Base-by-base conservation (phyloP, 352 stramenopile genomes). In the Thraustochytrium striatum region DNA sequence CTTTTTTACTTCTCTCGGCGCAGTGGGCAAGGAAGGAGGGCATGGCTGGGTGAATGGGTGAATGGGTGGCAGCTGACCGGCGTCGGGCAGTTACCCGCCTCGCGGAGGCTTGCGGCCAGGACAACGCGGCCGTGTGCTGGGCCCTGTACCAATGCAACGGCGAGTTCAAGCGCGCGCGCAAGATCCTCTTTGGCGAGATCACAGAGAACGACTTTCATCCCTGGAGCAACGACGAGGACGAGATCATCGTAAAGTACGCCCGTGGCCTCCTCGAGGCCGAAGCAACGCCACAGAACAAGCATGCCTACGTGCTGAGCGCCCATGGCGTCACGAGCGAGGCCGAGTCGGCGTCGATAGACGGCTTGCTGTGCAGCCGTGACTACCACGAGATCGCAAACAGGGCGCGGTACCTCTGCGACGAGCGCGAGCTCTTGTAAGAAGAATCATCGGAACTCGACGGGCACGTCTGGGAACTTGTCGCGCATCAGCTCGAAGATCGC, bases 391-490 rank as follows among this genome's bases (percentile, higher is more conserved):
- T 7, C 9, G n/a, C 7, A 61, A 36, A 36, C 7, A 61, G 5
- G 53, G n/a, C 5, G 25, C 7, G 25, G 53, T 36, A 21, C 11
- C 53, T 30, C 53, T 61, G 8, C n/a, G 53, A 61, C 16, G 9
- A 65, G 13, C n/a, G 32, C 3, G 11, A 16, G 32, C 3, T 36
- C 36, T 52, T 5, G 5, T 13, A 13, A 5, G 5, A 16, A 19
- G 5, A 36, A 5, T 61, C 53, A 75, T 43, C 52, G 44, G 3
- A 75, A 16, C 11, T 75, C 65, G 52, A 75, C 52, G 2, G 65
- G 65, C 0, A 75, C 52, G 36, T 75, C 65, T 21, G 65, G 65
- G 32, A 75, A 75, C 8, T 75, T 35, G 16, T 75, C 41, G 5
- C n/a, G 8, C 11, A 75, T 30, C 65, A 75, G 0, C 21, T 75